A percentile compares a stretch with the other conserved stretches of the same genome.
Evolutionary conservation across 2,329 filamentous ascomycete genomes (phyloP).

Genomic region (Corniculantispora saksenae): DNA sequence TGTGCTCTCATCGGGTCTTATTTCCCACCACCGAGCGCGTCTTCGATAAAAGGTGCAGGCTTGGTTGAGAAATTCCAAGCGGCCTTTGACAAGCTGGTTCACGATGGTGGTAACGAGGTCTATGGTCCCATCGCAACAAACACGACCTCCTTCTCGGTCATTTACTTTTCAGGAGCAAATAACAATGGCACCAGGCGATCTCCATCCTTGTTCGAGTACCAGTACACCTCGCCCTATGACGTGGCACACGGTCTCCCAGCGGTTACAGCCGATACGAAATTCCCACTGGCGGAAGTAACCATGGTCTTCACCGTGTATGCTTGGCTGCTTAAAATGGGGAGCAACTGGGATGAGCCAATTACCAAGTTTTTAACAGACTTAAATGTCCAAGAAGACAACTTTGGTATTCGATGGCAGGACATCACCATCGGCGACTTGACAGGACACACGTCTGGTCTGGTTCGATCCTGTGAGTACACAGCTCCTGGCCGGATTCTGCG

Average conservation of each 20-base stretch:
- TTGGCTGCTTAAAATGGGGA: conserved; percentile 33
- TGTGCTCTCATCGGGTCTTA: conserved; percentile 25
- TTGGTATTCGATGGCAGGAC: conserved; percentile 24
- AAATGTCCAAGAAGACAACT: not conserved
- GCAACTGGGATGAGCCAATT: conserved; percentile 31
- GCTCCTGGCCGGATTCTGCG: too few species aligned
- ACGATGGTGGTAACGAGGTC: conserved; percentile 23
- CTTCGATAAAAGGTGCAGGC: conserved; percentile 17
- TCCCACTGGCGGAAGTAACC: conserved; percentile 32
- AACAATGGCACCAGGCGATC: conserved; percentile 12
- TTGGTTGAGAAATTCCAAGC: conserved; percentile 23
- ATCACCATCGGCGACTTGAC: conserved; percentile 27
- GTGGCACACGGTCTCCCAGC: not conserved
- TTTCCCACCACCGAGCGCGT: conserved; percentile 23
- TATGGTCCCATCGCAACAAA: conserved; percentile 29
- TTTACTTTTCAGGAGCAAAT: conserved; percentile 24
- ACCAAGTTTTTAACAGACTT: conserved; percentile 33
- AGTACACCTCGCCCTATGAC: conserved; percentile 24
- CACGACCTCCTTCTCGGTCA: conserved; percentile 31
- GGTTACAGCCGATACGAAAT: conserved; percentile 27
- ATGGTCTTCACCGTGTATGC: conserved; percentile 36
- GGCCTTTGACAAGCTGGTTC: conserved; percentile 26
- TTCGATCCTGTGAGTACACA: conserved; percentile 23
- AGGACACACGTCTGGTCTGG: conserved; percentile 28
- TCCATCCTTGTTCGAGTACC: conserved; percentile 26